Conservation (phyloP, 345 rosid genomes). For the Camelina laxa region DNA sequence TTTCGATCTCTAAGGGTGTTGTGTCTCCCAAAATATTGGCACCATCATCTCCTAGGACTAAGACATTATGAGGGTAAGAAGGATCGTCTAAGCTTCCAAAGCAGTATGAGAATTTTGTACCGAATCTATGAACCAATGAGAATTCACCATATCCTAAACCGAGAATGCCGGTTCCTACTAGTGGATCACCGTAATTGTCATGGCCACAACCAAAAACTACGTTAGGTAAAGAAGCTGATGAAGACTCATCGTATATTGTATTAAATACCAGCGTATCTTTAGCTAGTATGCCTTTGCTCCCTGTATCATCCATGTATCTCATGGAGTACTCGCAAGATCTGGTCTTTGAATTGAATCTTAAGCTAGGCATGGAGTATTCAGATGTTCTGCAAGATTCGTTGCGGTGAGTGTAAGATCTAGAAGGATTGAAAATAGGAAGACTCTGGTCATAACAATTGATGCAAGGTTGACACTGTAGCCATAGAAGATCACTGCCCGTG, state of each 20-base stretch:
- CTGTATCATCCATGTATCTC: not conserved
- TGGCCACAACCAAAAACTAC: constrained; percentile 26
- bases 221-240: constrained; percentile 8
- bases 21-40: constrained; percentile 10
- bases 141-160: constrained; percentile 16
- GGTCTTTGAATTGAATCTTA: not conserved
- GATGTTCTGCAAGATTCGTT: not conserved
- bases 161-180: not conserved
- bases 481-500: not conserved
- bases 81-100: constrained; percentile 20
- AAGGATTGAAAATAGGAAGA: constrained; percentile 15
- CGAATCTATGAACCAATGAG: constrained; percentile 2
- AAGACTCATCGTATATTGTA: constrained; percentile 13
- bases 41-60: constrained; percentile 17
- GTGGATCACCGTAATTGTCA: not conserved
- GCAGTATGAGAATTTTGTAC: constrained; percentile 25
- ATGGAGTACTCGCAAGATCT: constrained; percentile 1
- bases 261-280: constrained; percentile 22
- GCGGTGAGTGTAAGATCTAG: not conserved
- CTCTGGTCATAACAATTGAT: not conserved
- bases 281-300: not conserved
- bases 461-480: constrained; percentile 32
- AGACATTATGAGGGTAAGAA: not conserved
- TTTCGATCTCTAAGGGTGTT: constrained; percentile 14
- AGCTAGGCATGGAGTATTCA: not conserved